Base-by-base conservation (phyloP, 2,329 filamentous ascomycete species). In the Phaeosphaeriaceae sp. region DNA sequence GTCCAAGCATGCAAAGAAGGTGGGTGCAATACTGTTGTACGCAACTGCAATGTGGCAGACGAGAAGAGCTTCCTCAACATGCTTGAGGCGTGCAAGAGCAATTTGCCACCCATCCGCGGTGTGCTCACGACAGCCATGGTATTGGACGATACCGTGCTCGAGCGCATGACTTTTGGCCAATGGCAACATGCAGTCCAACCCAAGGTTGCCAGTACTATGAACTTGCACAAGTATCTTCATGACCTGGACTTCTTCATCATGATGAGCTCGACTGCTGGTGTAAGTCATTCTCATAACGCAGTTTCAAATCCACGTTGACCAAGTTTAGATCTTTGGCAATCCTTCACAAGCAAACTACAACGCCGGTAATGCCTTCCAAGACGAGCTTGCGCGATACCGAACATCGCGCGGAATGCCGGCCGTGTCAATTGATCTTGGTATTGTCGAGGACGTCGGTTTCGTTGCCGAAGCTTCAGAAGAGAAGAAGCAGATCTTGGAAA, bases 381-480 rank as follows among this genome's bases (percentile, higher is more conserved):
- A 71, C 10, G 62, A 61, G 0, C 59, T 75, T 1, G 69, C 66
- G 0, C 44, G 55, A 1, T 68, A 65, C 2, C 61, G 72, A 3
- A 52, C 44, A 11, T 22, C 28, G 10, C 56, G 55, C 1, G 61
- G 64, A 15, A 62, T 72, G 1, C 75, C 80, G 3, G 83, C 81
- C 80, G 0, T 76, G 8, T 24, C 58, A 1, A 58, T 89, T 1
- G 81, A 88, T 64, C 74, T 89, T 17, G 85, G 85, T 0, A 80
- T 80, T 1, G 80, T 89, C 9, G 71, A 73, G 3, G 80, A 60
- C 21, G 55, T 67, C 3, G 81, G 82, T 0, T 78, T 74, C 52
- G 66, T 82, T 3, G 35, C 49, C 2, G n/a, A 62, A 26, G 30
- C 9, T n/a, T n/a, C n/a, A n/a, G 49, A 44, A 43, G 8, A 15